Conservation (phyloP, 2,329 filamentous ascomycete species). For the Alternaria sp. region DNA sequence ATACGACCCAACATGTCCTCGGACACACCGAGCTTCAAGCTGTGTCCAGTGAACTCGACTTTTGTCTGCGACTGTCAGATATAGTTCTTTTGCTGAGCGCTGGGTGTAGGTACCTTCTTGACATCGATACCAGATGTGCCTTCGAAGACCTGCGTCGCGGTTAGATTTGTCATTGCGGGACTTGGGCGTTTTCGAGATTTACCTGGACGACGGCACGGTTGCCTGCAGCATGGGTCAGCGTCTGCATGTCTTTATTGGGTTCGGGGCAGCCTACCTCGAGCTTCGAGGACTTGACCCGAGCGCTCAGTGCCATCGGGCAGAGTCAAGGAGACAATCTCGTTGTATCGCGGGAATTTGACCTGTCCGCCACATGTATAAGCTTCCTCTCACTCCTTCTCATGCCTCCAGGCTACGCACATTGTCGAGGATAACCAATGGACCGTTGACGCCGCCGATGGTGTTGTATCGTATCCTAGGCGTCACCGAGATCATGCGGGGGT, state of each 20-base stretch:
- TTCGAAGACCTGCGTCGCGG: conserved; percentile 82
- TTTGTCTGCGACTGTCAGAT: conserved; percentile 71
- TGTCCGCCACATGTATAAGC: conserved; percentile 54
- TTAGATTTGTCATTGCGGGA: conserved; percentile 31
- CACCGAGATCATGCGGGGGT: conserved; percentile 64
- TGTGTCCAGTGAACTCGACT: conserved; percentile 97
- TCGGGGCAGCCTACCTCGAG: conserved; percentile 73
- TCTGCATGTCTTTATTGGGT: not conserved
- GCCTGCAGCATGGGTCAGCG: conserved; percentile 63
- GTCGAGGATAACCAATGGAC: conserved; percentile 95
- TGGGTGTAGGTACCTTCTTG: conserved; percentile 72
- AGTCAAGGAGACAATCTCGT: conserved; percentile 96
- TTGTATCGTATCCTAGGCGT: conserved; percentile 89
- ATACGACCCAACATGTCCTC: conserved; percentile 99
- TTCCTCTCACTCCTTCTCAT: conserved; percentile 12
- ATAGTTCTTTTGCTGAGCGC: conserved; percentile 19
- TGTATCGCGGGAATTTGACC: conserved; percentile 98
- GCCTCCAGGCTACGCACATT: conserved; percentile 69
- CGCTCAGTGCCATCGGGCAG: conserved; percentile 93
- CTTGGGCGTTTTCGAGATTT: conserved; percentile 35
- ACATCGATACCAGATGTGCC: conserved; percentile 97
- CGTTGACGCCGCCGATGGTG: conserved; percentile 97
- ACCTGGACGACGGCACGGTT: conserved; percentile 95
- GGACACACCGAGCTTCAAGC: conserved; percentile 96
- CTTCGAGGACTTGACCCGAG: conserved; percentile 95